Evolutionary conservation across 1,284 basidiomycete genomes (phyloP), one percentile per base, ranked within the genome.

Genomic region (Salmacisia buchloeana): DNA sequence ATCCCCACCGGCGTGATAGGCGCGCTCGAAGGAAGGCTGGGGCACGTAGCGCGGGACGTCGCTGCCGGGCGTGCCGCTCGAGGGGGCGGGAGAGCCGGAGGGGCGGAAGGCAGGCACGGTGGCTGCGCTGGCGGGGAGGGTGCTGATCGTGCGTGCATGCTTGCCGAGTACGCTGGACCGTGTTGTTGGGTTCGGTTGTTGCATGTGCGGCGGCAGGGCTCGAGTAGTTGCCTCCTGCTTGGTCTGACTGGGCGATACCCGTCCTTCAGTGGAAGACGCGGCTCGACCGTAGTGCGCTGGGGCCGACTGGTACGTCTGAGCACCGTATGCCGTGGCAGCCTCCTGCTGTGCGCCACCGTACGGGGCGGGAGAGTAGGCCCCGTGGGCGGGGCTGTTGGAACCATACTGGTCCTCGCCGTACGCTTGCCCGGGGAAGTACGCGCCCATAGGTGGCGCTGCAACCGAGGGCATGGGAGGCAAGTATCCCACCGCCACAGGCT

Each of bases 401-500:
- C 9, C 29, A n/a, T 54, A 54, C 29, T 27, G 27, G 27, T 54
- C 49, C 6, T 54, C 49, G 9, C 49, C 49, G 29, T 54, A 54
- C 6, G 49, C 25, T 29, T 18, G 18, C 9, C 49, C 29, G 15
- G 49, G 27, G 27, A 33, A 54, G 49, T 54, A 54, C 29, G 49
- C 13, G 29, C 29, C 27, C 49, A 54, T 54, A 7, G 49, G 49
- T 18, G 49, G 4, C 31, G 49, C 49, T 29, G 49, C 49, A 43
- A 43, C 41, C 18, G 7, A n/a, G 18, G 18, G 41, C 49, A 54
- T 54, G 3, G 49, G 56, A 7, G 56, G 56, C 35, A 38, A 23
- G 35, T 58, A 58, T 18, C 56, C 56, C 10, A 58, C 35, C 18
- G 56, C 56, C 3, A 58, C 35, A 12, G 56, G 56, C 35, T 58